Evolutionary conservation across 371 early-diverging fungal genomes (phyloP).

Genomic region (Actinomortierella wolfii): DNA sequence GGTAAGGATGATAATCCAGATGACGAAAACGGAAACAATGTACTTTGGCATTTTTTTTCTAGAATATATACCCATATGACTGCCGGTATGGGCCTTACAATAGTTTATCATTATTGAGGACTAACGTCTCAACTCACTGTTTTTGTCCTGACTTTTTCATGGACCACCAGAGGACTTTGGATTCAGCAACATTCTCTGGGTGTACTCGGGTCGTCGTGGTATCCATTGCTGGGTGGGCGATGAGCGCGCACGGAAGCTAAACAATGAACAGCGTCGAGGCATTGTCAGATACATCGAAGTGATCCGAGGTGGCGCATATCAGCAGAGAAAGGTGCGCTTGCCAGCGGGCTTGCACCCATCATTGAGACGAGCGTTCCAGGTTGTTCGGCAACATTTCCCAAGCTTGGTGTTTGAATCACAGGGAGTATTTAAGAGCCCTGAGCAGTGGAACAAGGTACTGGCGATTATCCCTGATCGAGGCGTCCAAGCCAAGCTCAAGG

Average conservation of each 20-base stretch:
- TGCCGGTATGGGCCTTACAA: neutral
- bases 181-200: constrained; percentile 94
- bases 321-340: constrained; percentile 72
- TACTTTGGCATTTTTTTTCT: neutral
- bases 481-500: constrained; percentile 54
- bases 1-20: too few relatives aligned
- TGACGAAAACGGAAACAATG: too few relatives aligned
- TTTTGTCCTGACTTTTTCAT: neutral
- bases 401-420: constrained; percentile 69
- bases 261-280: constrained; percentile 79
- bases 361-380: constrained; percentile 65
- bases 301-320: constrained; percentile 82
- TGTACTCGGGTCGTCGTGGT: constrained; percentile 98
- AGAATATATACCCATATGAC: neutral
- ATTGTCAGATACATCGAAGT: constrained; percentile 88
- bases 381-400: constrained; percentile 70
- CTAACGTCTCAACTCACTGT: neutral
- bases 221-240: constrained; percentile 99
- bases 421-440: constrained; percentile 67
- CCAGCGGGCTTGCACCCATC: constrained; percentile 64
- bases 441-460: constrained; percentile 75
- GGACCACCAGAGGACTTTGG: constrained; percentile 89
- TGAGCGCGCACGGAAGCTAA: constrained; percentile 79
- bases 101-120: neutral
- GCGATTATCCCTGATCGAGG: constrained; percentile 76